phyloP scores from a whole-genome alignment of 257 asterid genomes.

The Agastache rugosa region DNA sequence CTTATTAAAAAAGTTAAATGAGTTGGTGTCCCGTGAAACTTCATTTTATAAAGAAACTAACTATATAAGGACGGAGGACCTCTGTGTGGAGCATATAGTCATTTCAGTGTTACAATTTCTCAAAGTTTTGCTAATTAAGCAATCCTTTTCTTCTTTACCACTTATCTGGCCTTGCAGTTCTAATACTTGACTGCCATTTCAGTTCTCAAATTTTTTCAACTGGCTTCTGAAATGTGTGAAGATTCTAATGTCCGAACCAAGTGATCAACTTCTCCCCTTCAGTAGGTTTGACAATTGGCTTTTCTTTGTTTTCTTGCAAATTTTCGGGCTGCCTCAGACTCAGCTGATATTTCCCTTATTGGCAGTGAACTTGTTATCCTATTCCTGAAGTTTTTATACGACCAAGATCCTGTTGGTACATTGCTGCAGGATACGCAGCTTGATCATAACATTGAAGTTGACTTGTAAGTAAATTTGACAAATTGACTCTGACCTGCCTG shows the following conservation, averaged over 20 bases:
- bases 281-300: constrained; percentile 71
- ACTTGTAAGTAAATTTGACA: constrained; percentile 62
- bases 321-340: constrained; percentile 30
- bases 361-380: constrained; percentile 90
- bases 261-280: constrained; percentile 88
- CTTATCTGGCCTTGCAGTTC: constrained; percentile 34
- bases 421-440: constrained; percentile 72
- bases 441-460: constrained; percentile 61
- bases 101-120: constrained; percentile 22
- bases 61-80: background rate
- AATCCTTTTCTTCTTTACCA: constrained; percentile 24
- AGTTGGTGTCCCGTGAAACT: background rate
- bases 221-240: constrained; percentile 95
- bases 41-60: constrained; percentile 11
- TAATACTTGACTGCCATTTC: constrained; percentile 45
- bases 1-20: background rate
- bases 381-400: constrained; percentile 84
- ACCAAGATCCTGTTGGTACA: constrained; percentile 88
- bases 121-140: constrained; percentile 28
- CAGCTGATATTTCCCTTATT: constrained; percentile 36
- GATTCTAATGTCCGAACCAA: constrained; percentile 94
- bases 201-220: constrained; percentile 97
- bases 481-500: constrained; percentile 25
- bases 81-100: constrained; percentile 20
- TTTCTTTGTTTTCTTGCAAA: constrained; percentile 33